A percentile compares a stretch with the other conserved stretches of the same genome.
These are phyloP conservation scores for Sclerotinia sclerotiorum DNA, from an alignment of 2,329 filamentous ascomycete genomes.

Conservation along the genomic window DNA sequence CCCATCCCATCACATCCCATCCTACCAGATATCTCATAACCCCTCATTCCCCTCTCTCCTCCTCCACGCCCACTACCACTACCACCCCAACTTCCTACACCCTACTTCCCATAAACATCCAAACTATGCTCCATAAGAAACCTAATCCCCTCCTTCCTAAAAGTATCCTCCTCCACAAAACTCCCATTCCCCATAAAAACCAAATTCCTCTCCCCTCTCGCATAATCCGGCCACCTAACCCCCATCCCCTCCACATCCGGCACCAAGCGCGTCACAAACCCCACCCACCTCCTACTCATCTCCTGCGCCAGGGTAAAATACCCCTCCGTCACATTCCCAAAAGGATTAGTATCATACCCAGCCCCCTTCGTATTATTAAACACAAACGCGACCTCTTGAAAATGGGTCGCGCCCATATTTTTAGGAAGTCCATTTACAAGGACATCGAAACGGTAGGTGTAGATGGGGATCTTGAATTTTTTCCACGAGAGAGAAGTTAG, in stretches of 20 bases:
- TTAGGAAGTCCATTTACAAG: slow-evolving; percentile 38
- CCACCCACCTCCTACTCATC: slow-evolving; percentile 28
- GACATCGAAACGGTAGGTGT: slow-evolving; percentile 49
- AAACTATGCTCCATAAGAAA: slow-evolving; percentile 9
- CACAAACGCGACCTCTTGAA: slow-evolving; percentile 54
- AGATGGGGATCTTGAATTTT: slow-evolving; percentile 29
- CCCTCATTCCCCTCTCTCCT: no score
- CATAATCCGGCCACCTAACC: slow-evolving; percentile 2
- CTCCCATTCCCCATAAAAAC: slow-evolving; percentile 10
- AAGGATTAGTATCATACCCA: slow-evolving; percentile 44
- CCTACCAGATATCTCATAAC: no score
- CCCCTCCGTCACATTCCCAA: not conserved
- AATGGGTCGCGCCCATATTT: slow-evolving; percentile 42
- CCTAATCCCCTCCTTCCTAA: not conserved
- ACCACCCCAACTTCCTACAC: no score
- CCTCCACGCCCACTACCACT: no score
- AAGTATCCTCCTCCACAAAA: not conserved
- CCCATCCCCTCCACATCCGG: slow-evolving; percentile 26
- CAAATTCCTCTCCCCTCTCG: not conserved
- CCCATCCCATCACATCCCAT: no score
- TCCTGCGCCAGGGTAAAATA: slow-evolving; percentile 20
- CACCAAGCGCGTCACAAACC: slow-evolving; percentile 22
- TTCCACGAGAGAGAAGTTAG: slow-evolving; percentile 26
- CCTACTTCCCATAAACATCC: slow-evolving; percentile 13
- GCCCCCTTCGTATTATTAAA: slow-evolving; percentile 52